Evolutionary conservation across 306 rosid genomes (phyloP), one percentile per base, ranked within the genome.

Genomic region (Quercus aquifolioides): DNA sequence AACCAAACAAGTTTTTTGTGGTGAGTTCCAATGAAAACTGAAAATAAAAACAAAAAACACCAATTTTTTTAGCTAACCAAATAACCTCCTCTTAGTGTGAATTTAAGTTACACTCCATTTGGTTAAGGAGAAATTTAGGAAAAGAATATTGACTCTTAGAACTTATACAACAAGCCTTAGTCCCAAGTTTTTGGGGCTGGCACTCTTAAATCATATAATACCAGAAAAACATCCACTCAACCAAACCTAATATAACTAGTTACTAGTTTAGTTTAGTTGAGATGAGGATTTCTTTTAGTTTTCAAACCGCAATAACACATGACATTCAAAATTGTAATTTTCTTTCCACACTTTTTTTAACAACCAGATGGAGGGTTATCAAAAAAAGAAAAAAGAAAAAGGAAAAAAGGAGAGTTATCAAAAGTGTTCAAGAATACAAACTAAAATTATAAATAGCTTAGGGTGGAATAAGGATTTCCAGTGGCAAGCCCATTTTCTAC

Each of bases 401-500:
- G 6, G 2, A 6, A 38, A 38, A 8, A 8, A 41, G 4, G 51
- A 55, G 7, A 20, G 23, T 7, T 28, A 56, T 12, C 5, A 28
- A 71, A 18, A 13, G 60, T 6, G 6, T 33, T 26, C 15, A 10
- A 14, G 19, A 46, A 23, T 52, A 73, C 26, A 25, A 10, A 28
- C 55, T 73, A 73, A 55, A 56, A 26, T 17, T 30, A 73, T 14
- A 55, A 28, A n/a, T 7, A 31, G 35, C 69, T 19, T 33, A 41
- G 18, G 12, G 21, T 25, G 71, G 46, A 77, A 82, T 73, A 76
- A 71, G 41, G 28, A 28, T 73, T 73, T 55, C 57, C 58, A 71
- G n/a, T 54, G 59, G 71, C 74, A 74, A 77, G 65, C 78, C 75
- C 69, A 79, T 9, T 80, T 70, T 82, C 67, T 77, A 70, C 80